These are phyloP conservation scores for Parafenestella ontariensis DNA, from an alignment of 2,329 filamentous ascomycete genomes.

Conservation along the genomic window DNA sequence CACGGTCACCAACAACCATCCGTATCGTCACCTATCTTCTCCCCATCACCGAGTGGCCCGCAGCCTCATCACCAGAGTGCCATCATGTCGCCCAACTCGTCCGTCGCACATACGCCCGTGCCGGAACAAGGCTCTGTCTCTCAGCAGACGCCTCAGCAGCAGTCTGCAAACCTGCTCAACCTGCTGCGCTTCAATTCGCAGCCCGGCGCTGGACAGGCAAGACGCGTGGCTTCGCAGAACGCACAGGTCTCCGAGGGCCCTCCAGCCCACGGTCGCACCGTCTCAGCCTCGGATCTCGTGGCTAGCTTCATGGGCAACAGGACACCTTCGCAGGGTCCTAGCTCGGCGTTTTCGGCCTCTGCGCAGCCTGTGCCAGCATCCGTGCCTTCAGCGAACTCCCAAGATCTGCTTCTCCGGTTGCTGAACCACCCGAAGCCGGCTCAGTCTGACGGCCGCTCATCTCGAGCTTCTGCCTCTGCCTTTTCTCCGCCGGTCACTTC, in stretches of 20 bases:
- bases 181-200: constrained; percentile 69
- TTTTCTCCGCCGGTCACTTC: constrained; percentile 38
- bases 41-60: constrained; percentile 60
- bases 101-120: constrained; percentile 52
- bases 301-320: constrained; percentile 62
- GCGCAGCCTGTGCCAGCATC: constrained; percentile 38
- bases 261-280: constrained; percentile 43
- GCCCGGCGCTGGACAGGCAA: constrained; percentile 48
- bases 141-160: constrained; percentile 49
- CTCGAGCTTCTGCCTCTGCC: constrained; percentile 33
- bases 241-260: constrained; percentile 23
- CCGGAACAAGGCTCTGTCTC: constrained; percentile 52
- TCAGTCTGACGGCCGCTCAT: constrained; percentile 38
- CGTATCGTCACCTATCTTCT: constrained; percentile 65
- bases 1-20: constrained; percentile 58
- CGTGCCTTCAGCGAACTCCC: constrained; percentile 66
- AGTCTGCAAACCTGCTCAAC: constrained; percentile 66
- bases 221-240: constrained; percentile 41
- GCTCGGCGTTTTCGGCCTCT: constrained; percentile 36
- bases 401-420: constrained; percentile 84
- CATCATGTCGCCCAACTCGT: constrained; percentile 64
- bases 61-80: constrained; percentile 65
- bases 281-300: constrained; percentile 65
- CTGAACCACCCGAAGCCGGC: constrained; percentile 74
- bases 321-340: constrained; percentile 40